These are phyloP conservation scores for Trichoderma semiorbis DNA, from an alignment of 2,329 filamentous ascomycete genomes.

Conservation along the genomic window DNA sequence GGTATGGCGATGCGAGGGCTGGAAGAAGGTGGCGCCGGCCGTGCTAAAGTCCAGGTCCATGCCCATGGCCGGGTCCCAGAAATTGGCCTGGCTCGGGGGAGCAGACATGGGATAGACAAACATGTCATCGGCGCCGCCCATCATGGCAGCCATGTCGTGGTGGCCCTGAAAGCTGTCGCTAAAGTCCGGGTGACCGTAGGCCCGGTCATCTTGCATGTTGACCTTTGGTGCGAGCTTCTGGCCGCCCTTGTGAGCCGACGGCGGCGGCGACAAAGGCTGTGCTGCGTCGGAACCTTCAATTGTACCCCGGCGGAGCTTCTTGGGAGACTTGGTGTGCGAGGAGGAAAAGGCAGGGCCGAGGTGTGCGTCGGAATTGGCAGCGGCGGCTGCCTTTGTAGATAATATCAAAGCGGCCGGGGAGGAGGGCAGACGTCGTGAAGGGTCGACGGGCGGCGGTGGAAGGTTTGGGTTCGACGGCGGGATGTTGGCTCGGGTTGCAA, in stretches of 20 bases:
- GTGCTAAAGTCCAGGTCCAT: slow-evolving; percentile 60
- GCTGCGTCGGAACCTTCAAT: slow-evolving; percentile 34
- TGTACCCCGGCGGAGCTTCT: slow-evolving; percentile 45
- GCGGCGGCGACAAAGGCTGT: slow-evolving; percentile 59
- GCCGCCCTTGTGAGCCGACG: slow-evolving; percentile 52
- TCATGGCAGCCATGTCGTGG: slow-evolving; percentile 45
- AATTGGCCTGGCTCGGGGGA: slow-evolving; percentile 49
- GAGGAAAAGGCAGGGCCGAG: slow-evolving; percentile 29
- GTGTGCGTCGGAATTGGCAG: slow-evolving; percentile 27
- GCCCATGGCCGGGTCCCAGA: slow-evolving; percentile 57
- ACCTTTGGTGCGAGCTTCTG: slow-evolving; percentile 53
- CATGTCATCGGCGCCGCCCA: slow-evolving; percentile 50
- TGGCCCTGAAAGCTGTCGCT: slow-evolving; percentile 45
- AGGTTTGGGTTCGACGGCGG: slow-evolving; percentile 52
- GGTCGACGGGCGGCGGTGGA: slow-evolving; percentile 57
- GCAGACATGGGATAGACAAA: slow-evolving; percentile 61
- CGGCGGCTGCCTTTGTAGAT: slow-evolving; percentile 29
- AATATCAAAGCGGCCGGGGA: slow-evolving; percentile 47
- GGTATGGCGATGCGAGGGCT: slow-evolving; percentile 42
- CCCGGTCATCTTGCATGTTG: slow-evolving; percentile 58
- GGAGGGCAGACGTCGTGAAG: slow-evolving; percentile 55
- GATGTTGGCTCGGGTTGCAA: slow-evolving; percentile 61
- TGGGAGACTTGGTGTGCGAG: slow-evolving; percentile 32
- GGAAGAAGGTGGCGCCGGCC: slow-evolving; percentile 43
- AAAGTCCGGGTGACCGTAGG: slow-evolving; percentile 51